Base-by-base conservation (phyloP, 2,329 filamentous ascomycete species). In the Trematosphaeria pertusa region DNA sequence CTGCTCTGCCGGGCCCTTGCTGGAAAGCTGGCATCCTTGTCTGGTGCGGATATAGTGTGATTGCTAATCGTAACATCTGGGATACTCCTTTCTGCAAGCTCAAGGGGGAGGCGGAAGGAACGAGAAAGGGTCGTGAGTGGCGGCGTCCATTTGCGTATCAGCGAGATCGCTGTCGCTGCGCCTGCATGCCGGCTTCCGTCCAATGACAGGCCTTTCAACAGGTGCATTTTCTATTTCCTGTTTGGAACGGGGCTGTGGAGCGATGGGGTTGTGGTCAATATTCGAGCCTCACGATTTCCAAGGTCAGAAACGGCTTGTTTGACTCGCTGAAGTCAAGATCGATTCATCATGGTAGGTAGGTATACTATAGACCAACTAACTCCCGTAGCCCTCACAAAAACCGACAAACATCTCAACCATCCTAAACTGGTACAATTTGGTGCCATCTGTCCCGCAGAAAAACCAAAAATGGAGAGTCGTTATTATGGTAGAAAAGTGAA, bases 351-450 rank as follows among this genome's bases (percentile, higher is more conserved):
- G 9, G 31, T 22, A 30, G 33, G 44, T 43, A 54, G 41, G 35
- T 47, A 49, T 48, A 50, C 52, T 58, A 55, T 53, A 44, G 48
- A 52, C 30, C 37, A 34, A 10, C 18, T 9, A 35, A 36, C 30
- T 41, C 37, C 37, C 18, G 15, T 17, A 19, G 5, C 12, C 38
- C 38, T 36, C 45, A 33, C 41, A 45, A 38, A 19, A 36, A 36
- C 24, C 32, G 26, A 50, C 22, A 51, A 52, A 37, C 46, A 24
- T 32, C 31, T 39, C 19, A 44, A 40, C 45, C 42, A 52, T 49
- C 24, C 7, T 28, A 7, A 12, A 50, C 45, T 56, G 48, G 43
- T 61, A 59, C 61, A 66, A 62, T 64, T 56, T 65, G 47, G 47
- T 47, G 43, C 50, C 53, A 34, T 60, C 57, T 58, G 55, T 51